Conservation (phyloP, 1,139 yeast species). For the Geotrichum klebahnii region DNA sequence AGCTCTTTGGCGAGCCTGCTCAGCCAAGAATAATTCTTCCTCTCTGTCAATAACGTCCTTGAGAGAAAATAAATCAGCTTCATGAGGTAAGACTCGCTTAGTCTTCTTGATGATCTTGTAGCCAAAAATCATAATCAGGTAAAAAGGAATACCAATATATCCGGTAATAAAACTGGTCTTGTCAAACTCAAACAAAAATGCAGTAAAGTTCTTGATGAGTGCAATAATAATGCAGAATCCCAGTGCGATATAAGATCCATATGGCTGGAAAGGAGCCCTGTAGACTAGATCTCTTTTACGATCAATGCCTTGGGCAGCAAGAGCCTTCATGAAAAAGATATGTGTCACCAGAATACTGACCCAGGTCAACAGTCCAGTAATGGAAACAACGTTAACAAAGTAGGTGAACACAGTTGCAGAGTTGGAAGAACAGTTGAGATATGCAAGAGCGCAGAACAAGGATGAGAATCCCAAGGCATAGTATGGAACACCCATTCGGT, state of each 20-base stretch:
- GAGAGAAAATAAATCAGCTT: conserved; percentile 61
- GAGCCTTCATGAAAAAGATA: conserved; percentile 59
- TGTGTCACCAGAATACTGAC: conserved; percentile 59
- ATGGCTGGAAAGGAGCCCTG: conserved; percentile 50
- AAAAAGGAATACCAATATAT: conserved; percentile 71
- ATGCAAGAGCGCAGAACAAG: conserved; percentile 54
- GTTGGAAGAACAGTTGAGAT: conserved; percentile 54
- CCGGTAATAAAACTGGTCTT: conserved; percentile 69
- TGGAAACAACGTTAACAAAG: conserved; percentile 67
- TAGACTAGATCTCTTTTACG: conserved; percentile 48
- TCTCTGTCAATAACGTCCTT: conserved; percentile 67
- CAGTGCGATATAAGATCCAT: conserved; percentile 52
- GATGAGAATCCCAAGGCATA: conserved; percentile 46
- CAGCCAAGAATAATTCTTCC: conserved; percentile 51
- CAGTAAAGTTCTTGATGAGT: conserved; percentile 71
- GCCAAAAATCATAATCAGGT: conserved; percentile 51
- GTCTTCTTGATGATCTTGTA: conserved; percentile 57
- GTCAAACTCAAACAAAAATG: conserved; percentile 54
- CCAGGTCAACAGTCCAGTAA: conserved; percentile 71
- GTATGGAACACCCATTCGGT: conserved; percentile 63
- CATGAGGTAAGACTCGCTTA: conserved; percentile 49
- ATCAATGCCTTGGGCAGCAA: conserved; percentile 60
- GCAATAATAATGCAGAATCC: conserved; percentile 53
- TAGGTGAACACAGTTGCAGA: conserved; percentile 58
- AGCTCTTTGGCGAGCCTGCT: conserved; percentile 42